A percentile compares a stretch with the other conserved stretches of the same genome.
phyloP scores from a whole-genome alignment of 1,284 basidiomycete species.

The Malassezia pachydermatis region DNA sequence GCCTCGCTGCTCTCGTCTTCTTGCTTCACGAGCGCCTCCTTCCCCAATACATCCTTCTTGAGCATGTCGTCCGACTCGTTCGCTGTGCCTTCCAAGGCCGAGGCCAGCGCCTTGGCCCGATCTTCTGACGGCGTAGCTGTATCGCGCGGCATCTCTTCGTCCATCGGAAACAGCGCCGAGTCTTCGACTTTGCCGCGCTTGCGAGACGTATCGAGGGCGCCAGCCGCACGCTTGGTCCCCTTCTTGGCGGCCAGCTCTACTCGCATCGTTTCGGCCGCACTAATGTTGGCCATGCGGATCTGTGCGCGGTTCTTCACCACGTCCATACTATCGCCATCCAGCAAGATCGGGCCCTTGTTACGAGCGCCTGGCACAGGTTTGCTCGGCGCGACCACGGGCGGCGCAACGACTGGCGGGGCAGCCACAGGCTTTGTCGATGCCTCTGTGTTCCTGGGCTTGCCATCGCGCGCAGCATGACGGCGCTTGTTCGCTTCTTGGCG shows the following conservation, averaged over 20 bases:
- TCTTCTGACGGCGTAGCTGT: constrained; percentile 21
- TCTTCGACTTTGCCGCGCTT: constrained; percentile 9
- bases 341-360: constrained; percentile 26
- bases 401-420: constrained; percentile 15
- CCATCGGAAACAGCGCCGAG: constrained; percentile 16
- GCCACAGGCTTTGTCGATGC: constrained; percentile 21
- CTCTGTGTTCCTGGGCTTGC: constrained; percentile 23
- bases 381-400: constrained; percentile 20
- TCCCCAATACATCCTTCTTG: not conserved
- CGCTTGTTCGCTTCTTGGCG: constrained; percentile 71
- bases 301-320: constrained; percentile 34
- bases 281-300: constrained; percentile 78
- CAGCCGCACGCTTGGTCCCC: constrained; percentile 39
- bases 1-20: constrained; percentile 30
- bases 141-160: constrained; percentile 17
- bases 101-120: constrained; percentile 10
- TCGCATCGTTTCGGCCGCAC: constrained; percentile 82
- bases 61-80: constrained; percentile 27
- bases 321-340: constrained; percentile 35
- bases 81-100: constrained; percentile 8
- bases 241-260: constrained; percentile 63
- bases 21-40: constrained; percentile 48
- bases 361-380: constrained; percentile 22
- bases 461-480: constrained; percentile 20
- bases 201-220: constrained; percentile 14